These are phyloP conservation scores for Cordyceps pruinosa DNA, from an alignment of 2,329 filamentous ascomycete species.

Conservation along the genomic window DNA sequence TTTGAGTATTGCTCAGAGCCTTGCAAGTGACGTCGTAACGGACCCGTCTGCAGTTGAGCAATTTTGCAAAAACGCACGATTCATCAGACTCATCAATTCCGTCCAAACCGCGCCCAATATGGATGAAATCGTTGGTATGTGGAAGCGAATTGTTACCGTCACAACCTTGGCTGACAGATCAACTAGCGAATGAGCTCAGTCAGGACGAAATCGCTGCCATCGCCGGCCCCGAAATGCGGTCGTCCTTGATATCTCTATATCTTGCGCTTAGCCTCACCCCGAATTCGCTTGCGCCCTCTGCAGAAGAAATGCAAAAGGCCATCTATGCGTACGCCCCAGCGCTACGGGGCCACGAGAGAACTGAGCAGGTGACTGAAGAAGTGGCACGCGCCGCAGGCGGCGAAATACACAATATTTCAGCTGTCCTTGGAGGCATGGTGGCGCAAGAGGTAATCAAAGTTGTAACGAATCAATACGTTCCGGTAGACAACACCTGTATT, in stretches of 20 bases:
- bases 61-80: constrained; percentile 93
- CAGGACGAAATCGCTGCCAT: constrained; percentile 47
- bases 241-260: constrained; percentile 62
- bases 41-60: constrained; percentile 71
- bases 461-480: constrained; percentile 65
- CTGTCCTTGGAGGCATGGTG: constrained; percentile 81
- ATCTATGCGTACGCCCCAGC: constrained; percentile 38
- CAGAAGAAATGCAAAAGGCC: constrained; percentile 46
- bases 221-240: constrained; percentile 39
- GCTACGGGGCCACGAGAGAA: constrained; percentile 42
- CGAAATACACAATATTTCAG: constrained; percentile 88
- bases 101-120: constrained; percentile 39
- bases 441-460: constrained; percentile 97
- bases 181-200: constrained; percentile 44
- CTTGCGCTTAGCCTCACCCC: constrained; percentile 54
- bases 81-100: constrained; percentile 76
- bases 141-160: not conserved
- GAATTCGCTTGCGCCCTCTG: constrained; percentile 35
- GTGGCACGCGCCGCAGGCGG: constrained; percentile 70
- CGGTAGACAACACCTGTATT: constrained; percentile 63
- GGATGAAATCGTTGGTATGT: constrained; percentile 49
- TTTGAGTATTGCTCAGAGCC: constrained; percentile 51
- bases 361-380: constrained; percentile 54
- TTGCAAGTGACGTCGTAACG: constrained; percentile 45
- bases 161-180: not conserved